A percentile compares a stretch with the other conserved stretches of the same genome.
Evolutionary conservation across 768 basidiomycete genomes (phyloP).

Genomic region (Pleurotus tuber-regium): DNA sequence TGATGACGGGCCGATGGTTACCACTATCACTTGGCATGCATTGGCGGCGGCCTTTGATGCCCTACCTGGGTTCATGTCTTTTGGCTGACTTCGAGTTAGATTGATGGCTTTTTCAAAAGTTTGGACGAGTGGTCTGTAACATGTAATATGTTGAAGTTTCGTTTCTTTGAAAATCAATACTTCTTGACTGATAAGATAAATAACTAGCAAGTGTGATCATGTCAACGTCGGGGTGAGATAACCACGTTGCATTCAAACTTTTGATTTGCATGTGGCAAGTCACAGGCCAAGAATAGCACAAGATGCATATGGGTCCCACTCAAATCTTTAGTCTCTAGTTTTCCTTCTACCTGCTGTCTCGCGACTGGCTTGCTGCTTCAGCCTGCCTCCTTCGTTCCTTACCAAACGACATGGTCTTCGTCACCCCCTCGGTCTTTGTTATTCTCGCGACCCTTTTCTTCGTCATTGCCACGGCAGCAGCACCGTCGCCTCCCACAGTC

Average conservation of each 20-base stretch:
- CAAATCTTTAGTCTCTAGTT: not conserved
- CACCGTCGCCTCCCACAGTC: conserved; percentile 17
- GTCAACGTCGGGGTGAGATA: too few species aligned
- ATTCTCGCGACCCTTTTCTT: conserved; percentile 17
- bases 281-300: conserved; percentile 6
- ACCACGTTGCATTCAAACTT: not conserved
- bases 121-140: too few species aligned
- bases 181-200: conserved; percentile 3
- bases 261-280: conserved; percentile 2
- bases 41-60: not conserved
- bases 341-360: not conserved
- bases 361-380: conserved; percentile 22
- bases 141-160: not conserved
- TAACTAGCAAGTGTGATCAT: too few species aligned
- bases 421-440: conserved; percentile 25
- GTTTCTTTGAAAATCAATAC: not conserved
- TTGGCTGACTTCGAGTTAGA: too few species aligned
- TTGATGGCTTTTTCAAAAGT: too few species aligned
- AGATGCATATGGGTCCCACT: not conserved
- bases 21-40: conserved; percentile 13
- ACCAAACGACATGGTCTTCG: conserved; percentile 25
- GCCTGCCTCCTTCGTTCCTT: conserved; percentile 38
- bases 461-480: conserved; percentile 14
- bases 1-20: not conserved
- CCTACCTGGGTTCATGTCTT: not conserved